Evolutionary conservation across 257 asterid species (phyloP), one percentile per base, ranked within the genome.

Genomic region (Dorcoceras hygrometricum): DNA sequence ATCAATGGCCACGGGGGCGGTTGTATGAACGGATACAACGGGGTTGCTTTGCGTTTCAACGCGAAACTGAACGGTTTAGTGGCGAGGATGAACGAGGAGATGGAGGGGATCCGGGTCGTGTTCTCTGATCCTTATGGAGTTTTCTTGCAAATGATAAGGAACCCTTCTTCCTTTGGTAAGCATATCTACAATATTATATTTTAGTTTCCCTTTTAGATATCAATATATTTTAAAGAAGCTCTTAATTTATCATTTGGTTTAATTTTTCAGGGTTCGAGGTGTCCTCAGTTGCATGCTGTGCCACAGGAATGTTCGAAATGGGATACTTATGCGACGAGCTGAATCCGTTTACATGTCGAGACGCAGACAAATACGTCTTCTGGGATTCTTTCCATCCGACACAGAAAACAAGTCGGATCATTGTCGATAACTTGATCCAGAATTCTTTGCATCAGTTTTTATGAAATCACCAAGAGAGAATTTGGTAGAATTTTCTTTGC

Each of bases 301-400:
- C 93, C 0, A 66, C 95, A 2, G 97, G 98, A 54, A 77, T 87
- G 90, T 89, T 86, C 64, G 98, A 92, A 79, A 84, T 92, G 98
- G 95, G 96, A 54, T 92, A 87, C 25, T 1, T 82, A 19, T 92
- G 98, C 43, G 89, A 79, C 70, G 61, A 78, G 29, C 1, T 86
- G 69, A 92, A 82, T 27, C 96, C 97, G 8, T 89, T 89, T 16
- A 92, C 98, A 25, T 92, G 98, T 70, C 56, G 84, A 0, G 95
- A 92, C 72, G 98, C 98, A 64, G 83, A 26, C 6, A 87, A 92
- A 70, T 92, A 81, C 8, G 87, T 89, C 0, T 92, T 92, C 57
- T 92, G 97, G 98, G 98, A 92, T 53, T 86, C 98, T 36, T 92
- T 89, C 67, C 98, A 92, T 72, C 97, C 96, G 2, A 87, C 96